phyloP scores from a whole-genome alignment of 192 early-diverging fungal species.

The Radiomyces spectabilis region DNA sequence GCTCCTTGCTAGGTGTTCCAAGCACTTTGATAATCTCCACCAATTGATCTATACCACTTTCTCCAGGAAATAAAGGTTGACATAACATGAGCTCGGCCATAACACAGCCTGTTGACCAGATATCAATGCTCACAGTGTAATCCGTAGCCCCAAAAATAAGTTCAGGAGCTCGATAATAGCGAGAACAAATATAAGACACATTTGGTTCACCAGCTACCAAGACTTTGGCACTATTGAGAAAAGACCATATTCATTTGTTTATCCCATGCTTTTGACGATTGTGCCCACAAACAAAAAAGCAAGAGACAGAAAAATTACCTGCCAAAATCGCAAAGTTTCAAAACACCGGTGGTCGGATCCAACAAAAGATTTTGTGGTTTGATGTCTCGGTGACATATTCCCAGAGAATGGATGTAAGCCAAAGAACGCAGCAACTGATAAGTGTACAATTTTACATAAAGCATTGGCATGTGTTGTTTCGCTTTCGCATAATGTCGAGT shows the following conservation, averaged over 20 bases:
- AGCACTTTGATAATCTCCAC: constrained; percentile 99
- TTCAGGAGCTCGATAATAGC: constrained; percentile 96
- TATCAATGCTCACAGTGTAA: constrained; percentile 85
- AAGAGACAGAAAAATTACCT: constrained; percentile 15
- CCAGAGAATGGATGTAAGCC: constrained; percentile 95
- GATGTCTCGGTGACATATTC: constrained; percentile 98
- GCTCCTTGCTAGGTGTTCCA: constrained; percentile 93
- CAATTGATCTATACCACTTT: constrained; percentile 95
- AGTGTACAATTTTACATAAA: constrained; percentile 94
- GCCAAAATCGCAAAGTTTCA: constrained; percentile 99
- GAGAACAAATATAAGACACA: constrained; percentile 96
- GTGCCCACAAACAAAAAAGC: neutral
- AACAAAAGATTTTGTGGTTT: constrained; percentile 98
- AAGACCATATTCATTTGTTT: too few relatives aligned
- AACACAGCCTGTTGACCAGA: constrained; percentile 96
- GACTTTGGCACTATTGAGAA: constrained; percentile 78
- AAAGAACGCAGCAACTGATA: constrained; percentile 97
- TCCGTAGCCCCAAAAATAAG: constrained; percentile 93
- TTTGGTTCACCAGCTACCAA: constrained; percentile 95
- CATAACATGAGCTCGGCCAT: constrained; percentile 95
- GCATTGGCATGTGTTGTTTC: constrained; percentile 91
- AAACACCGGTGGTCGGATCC: constrained; percentile 78
- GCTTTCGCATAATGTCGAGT: constrained; percentile 84
- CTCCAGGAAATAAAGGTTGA: constrained; percentile 93
- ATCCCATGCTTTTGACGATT: too few relatives aligned